These are phyloP conservation scores for Solanum appendiculatum DNA, from an alignment of 257 asterid species.

Conservation along the genomic window DNA sequence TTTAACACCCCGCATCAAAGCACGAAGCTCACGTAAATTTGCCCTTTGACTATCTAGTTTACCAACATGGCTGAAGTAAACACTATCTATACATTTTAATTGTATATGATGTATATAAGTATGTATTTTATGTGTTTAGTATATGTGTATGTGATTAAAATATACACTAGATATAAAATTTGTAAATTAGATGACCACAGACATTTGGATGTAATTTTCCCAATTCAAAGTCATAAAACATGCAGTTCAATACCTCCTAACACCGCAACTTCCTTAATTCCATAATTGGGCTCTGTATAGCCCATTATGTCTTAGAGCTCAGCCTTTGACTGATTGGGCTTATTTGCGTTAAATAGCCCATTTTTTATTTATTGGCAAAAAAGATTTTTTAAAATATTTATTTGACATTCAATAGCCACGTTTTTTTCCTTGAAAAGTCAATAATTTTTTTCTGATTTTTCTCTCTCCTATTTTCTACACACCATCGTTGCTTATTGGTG, in stretches of 20 bases:
- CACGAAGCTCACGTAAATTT: neutral
- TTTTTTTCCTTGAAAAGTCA: too few relatives aligned
- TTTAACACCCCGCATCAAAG: neutral
- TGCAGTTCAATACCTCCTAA: neutral
- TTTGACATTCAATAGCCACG: too few relatives aligned
- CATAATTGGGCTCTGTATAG: neutral
- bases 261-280: neutral
- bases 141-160: neutral
- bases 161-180: too few relatives aligned
- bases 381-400: too few relatives aligned
- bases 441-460: too few relatives aligned
- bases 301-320: neutral
- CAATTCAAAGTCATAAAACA: neutral
- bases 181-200: neutral
- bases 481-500: too few relatives aligned
- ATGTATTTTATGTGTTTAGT: too few relatives aligned
- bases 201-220: neutral
- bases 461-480: too few relatives aligned
- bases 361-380: too few relatives aligned
- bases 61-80: neutral
- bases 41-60: neutral
- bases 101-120: too few relatives aligned
- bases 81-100: too few relatives aligned
- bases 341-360: too few relatives aligned
- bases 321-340: neutral